A percentile compares a stretch with the other conserved stretches of the same genome.
Conservation (phyloP, 2,329 filamentous ascomycete species). For the Tolypocladium amazonense region DNA sequence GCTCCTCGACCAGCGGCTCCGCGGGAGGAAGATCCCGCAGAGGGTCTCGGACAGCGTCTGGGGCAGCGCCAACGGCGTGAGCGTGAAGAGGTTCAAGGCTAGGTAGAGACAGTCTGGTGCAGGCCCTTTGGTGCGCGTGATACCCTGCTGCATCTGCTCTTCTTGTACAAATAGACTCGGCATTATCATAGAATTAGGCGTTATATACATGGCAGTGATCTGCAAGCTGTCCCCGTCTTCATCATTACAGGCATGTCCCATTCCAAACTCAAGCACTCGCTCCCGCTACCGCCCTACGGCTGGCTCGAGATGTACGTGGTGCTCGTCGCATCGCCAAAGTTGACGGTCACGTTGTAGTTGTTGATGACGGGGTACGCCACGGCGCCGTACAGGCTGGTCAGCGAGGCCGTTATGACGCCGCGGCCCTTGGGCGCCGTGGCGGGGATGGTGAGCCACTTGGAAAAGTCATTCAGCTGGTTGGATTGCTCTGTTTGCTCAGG, state of each 20-base stretch:
- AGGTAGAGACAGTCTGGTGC: slow-evolving; percentile 9
- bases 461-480: slow-evolving; percentile 14
- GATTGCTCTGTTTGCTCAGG: slow-evolving; percentile 8
- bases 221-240: too few species aligned
- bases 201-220: background rate
- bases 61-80: slow-evolving; percentile 50
- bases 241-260: background rate
- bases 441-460: slow-evolving; percentile 15
- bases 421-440: slow-evolving; percentile 7
- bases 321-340: slow-evolving; percentile 14
- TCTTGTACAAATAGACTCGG: background rate
- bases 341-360: slow-evolving; percentile 16
- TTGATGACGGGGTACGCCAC: slow-evolving; percentile 6
- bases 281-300: background rate
- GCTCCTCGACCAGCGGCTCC: slow-evolving; percentile 71
- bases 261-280: background rate
- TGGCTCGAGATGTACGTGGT: slow-evolving; percentile 8
- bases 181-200: background rate
- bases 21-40: slow-evolving; percentile 65
- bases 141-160: background rate
- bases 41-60: slow-evolving; percentile 66
- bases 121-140: too few species aligned
- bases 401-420: slow-evolving; percentile 14
- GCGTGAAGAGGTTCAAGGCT: slow-evolving; percentile 21
- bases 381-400: slow-evolving; percentile 18